These are phyloP conservation scores for Cercospora sp. DNA, from an alignment of 2,329 filamentous ascomycete genomes.

Conservation along the genomic window DNA sequence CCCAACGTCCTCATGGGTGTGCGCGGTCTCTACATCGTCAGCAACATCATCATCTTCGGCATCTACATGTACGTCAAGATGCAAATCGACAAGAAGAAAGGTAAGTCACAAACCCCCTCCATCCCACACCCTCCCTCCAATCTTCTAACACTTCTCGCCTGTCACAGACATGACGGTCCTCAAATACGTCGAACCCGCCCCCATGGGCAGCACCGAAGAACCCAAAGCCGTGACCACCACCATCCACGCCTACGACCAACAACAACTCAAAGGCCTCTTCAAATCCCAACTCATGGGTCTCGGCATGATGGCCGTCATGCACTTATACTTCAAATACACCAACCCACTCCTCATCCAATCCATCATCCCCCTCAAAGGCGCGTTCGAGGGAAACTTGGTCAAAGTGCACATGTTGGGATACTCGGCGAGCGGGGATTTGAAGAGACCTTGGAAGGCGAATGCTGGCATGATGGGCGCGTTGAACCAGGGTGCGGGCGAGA, in stretches of 20 bases:
- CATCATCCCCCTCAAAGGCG: slow-evolving; percentile 95
- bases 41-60: slow-evolving; percentile 78
- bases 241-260: slow-evolving; percentile 88
- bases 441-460: slow-evolving; percentile 89
- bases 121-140: too few relatives aligned
- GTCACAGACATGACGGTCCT: slow-evolving; percentile 85
- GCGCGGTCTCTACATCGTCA: slow-evolving; percentile 65
- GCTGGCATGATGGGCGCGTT: slow-evolving; percentile 81
- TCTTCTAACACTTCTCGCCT: neutral
- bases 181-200: slow-evolving; percentile 96
- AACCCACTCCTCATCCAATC: slow-evolving; percentile 98
- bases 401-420: slow-evolving; percentile 93
- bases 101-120: slow-evolving; percentile 53
- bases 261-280: slow-evolving; percentile 80
- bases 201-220: slow-evolving; percentile 91
- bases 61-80: slow-evolving; percentile 84
- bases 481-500: slow-evolving; percentile 61
- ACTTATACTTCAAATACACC: slow-evolving; percentile 99
- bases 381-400: slow-evolving; percentile 90
- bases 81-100: slow-evolving; percentile 95
- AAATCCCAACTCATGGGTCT: slow-evolving; percentile 94
- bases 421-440: slow-evolving; percentile 84
- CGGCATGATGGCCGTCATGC: slow-evolving; percentile 98
- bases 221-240: slow-evolving; percentile 96
- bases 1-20: slow-evolving; percentile 67